phyloP scores from a whole-genome alignment of 129 eudicot species.

The Scalesia atractyloides region DNA sequence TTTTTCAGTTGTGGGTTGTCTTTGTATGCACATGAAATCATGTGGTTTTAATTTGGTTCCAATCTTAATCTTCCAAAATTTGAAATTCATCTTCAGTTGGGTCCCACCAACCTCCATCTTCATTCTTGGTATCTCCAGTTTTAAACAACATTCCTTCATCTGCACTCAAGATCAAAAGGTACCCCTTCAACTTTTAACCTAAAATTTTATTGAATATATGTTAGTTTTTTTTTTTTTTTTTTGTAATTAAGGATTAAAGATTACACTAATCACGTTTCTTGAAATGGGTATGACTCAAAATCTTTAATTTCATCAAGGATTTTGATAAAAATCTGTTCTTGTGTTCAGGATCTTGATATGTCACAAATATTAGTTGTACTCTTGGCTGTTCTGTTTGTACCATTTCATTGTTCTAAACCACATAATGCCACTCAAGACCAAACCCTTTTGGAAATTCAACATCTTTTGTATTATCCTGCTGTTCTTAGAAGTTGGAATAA shows the following conservation, averaged over 20 bases:
- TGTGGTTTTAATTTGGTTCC: constrained; percentile 31
- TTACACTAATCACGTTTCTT: constrained; percentile 20
- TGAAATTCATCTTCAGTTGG: constrained; percentile 6
- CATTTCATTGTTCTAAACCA: constrained; percentile 36
- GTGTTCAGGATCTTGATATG: constrained; percentile 44
- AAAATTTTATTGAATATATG: constrained; percentile 11
- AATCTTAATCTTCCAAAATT: constrained; percentile 8
- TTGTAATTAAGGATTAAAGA: constrained; percentile 13
- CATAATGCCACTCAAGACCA: constrained; percentile 61
- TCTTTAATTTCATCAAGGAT: constrained; percentile 13
- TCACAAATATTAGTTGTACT: constrained; percentile 24
- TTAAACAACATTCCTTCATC: constrained; percentile 28
- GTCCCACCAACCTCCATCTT: constrained; percentile 30
- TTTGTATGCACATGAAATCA: constrained; percentile 34
- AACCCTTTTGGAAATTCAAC: constrained; percentile 60
- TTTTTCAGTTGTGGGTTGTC: constrained; percentile 17
- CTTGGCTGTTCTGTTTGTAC: constrained; percentile 38
- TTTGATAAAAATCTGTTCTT: constrained; percentile 24
- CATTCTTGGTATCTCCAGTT: constrained; percentile 27
- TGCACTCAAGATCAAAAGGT: constrained; percentile 38
- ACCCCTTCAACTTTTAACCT: constrained; percentile 25
- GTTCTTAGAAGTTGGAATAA: constrained; percentile 59
- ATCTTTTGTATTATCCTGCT: constrained; percentile 54
- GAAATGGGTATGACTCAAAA: constrained; percentile 11
- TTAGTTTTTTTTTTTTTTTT: too few relatives aligned